Evolutionary conservation across 805 yeast species (phyloP).

Genomic region (Wickerhamomyces mucosus): DNA sequence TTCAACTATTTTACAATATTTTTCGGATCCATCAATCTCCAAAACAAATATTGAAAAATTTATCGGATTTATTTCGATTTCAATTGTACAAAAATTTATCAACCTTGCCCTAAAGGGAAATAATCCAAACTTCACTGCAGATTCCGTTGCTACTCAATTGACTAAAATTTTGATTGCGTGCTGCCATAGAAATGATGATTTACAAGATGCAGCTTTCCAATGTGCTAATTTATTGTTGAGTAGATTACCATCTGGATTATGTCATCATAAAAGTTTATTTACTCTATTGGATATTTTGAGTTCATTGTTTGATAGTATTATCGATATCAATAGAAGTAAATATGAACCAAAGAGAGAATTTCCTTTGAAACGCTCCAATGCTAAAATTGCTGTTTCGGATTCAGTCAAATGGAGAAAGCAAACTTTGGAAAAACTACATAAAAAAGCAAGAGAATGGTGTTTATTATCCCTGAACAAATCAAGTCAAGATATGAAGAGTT

Average conservation of each 20-base stretch:
- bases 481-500: slow-evolving; percentile 65
- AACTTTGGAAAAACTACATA: slow-evolving; percentile 52
- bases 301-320: slow-evolving; percentile 65
- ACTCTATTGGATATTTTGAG: slow-evolving; percentile 75
- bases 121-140: slow-evolving; percentile 45
- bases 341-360: slow-evolving; percentile 79
- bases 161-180: slow-evolving; percentile 58
- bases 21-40: slow-evolving; percentile 76
- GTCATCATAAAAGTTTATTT: slow-evolving; percentile 64
- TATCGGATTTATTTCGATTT: slow-evolving; percentile 55
- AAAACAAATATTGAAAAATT: slow-evolving; percentile 61
- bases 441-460: slow-evolving; percentile 61
- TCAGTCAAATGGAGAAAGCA: slow-evolving; percentile 64
- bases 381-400: slow-evolving; percentile 50
- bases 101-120: slow-evolving; percentile 37
- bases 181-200: slow-evolving; percentile 65
- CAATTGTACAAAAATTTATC: slow-evolving; percentile 49
- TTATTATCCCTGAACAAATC: slow-evolving; percentile 44
- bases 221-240: slow-evolving; percentile 62
- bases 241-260: slow-evolving; percentile 67
- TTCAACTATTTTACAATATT: slow-evolving; percentile 65
- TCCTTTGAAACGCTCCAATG: slow-evolving; percentile 32
- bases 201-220: slow-evolving; percentile 73
- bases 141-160: slow-evolving; percentile 56
- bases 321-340: slow-evolving; percentile 76